Conservation (phyloP, 768 basidiomycete species). For the Leccinum disarticulatum region DNA sequence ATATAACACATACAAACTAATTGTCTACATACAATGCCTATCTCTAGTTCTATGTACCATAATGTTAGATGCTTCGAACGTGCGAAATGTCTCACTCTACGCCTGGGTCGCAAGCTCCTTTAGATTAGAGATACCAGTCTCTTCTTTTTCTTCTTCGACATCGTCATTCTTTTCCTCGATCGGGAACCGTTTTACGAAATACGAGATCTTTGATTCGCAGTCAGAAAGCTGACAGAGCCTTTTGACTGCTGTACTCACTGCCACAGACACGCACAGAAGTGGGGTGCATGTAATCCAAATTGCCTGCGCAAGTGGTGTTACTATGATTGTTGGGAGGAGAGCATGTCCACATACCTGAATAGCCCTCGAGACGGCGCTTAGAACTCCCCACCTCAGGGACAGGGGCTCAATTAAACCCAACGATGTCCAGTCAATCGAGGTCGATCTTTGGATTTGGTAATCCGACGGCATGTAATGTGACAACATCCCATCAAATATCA, state of each 20-base stretch:
- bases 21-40: neutral
- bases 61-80: conserved; percentile 13
- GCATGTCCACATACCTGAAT: conserved; percentile 50
- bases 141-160: conserved; percentile 21
- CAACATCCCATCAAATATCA: conserved; percentile 62
- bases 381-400: conserved; percentile 44
- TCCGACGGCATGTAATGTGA: conserved; percentile 49
- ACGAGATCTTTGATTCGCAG: conserved; percentile 23
- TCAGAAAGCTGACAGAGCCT: conserved; percentile 9
- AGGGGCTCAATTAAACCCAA: conserved; percentile 48
- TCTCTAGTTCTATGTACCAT: conserved; percentile 19
- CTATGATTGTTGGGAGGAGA: conserved; percentile 1
- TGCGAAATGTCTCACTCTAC: conserved; percentile 13
- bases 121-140: conserved; percentile 6
- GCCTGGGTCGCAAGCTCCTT: conserved; percentile 12
- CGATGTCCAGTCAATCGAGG: conserved; percentile 53
- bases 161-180: conserved; percentile 21
- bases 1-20: conserved; percentile 4
- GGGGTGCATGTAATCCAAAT: conserved; percentile 77
- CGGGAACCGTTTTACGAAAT: conserved; percentile 29
- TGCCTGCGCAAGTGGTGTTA: conserved; percentile 41
- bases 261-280: conserved; percentile 60
- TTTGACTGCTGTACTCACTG: conserved; percentile 42
- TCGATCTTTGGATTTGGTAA: conserved; percentile 40
- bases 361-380: conserved; percentile 56